Evolutionary conservation across 2,329 filamentous ascomycete genomes (phyloP).

Genomic region (Acarospora socialis): DNA sequence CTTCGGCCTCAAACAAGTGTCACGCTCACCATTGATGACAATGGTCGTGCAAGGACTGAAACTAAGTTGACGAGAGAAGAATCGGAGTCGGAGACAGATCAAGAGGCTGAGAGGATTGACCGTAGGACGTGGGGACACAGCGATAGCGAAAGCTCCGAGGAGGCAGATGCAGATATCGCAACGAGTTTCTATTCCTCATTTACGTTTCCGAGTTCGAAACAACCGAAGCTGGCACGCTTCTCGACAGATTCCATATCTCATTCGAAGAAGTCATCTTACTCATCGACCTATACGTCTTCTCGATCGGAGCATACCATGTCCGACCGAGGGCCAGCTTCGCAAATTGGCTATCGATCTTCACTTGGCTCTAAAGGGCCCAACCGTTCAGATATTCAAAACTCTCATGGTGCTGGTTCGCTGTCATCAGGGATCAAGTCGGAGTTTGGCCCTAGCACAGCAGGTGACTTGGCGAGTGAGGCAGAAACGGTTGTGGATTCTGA

Average conservation of each 20-base stretch:
- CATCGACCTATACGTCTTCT: no score
- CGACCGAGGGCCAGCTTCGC: no score
- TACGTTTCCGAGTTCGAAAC: constrained; percentile 20
- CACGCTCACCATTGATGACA: constrained; percentile 33
- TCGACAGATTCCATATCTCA: constrained; percentile 10
- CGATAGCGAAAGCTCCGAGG: constrained; percentile 28
- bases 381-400: no score
- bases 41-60: constrained; percentile 34
- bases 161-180: constrained; percentile 24
- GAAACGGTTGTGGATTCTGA: constrained; percentile 18
- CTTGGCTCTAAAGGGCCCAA: no score
- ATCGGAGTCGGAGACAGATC: constrained; percentile 23
- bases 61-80: constrained; percentile 24
- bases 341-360: no score
- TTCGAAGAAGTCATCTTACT: constrained; percentile 12
- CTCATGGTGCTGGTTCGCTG: no score
- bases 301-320: no score
- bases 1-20: constrained; percentile 22
- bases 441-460: not conserved
- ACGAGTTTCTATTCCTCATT: constrained; percentile 27
- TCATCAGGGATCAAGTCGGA: no score
- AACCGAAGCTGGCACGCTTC: constrained; percentile 8
- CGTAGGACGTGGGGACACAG: constrained; percentile 31
- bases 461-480: constrained; percentile 10
- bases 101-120: constrained; percentile 24